Conservation (phyloP, 306 rosid genomes). For the Sophora flavescens region DNA sequence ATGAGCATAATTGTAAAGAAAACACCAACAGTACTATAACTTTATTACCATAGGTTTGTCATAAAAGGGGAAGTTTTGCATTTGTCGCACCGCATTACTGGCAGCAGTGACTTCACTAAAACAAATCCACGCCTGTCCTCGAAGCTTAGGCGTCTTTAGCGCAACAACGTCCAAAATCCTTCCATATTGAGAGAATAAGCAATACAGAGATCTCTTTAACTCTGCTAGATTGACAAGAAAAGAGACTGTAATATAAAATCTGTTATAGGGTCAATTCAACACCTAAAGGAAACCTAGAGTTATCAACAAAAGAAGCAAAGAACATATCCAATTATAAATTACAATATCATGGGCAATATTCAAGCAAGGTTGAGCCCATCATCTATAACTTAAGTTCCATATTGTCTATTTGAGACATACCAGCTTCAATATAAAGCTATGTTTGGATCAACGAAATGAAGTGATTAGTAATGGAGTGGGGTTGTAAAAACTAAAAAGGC, state of each 20-base stretch:
- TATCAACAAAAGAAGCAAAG: neutral
- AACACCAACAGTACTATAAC: conserved; percentile 44
- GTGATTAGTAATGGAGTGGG: too few species aligned
- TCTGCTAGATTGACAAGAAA: conserved; percentile 57
- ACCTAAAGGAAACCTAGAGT: neutral
- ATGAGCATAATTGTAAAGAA: conserved; percentile 31
- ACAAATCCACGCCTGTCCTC: conserved; percentile 99
- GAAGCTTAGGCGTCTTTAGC: conserved; percentile 87
- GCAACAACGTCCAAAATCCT: conserved; percentile 94
- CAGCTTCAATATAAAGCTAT: neutral
- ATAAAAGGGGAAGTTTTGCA: conserved; percentile 98
- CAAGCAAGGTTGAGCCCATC: neutral
- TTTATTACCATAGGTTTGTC: conserved; percentile 90
- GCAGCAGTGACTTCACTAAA: conserved; percentile 97
- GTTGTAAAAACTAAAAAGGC: too few species aligned
- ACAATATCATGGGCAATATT: conserved; percentile 4
- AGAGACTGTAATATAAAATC: conserved; percentile 5
- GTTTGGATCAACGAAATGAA: too few species aligned
- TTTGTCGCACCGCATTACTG: conserved; percentile 97
- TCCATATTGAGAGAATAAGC: conserved; percentile 97
- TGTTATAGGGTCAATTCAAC: conserved; percentile 25
- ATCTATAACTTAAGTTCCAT: conserved; percentile 12
- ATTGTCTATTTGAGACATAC: conserved; percentile 1
- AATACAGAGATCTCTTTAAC: conserved; percentile 91
- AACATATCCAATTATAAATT: conserved; percentile 23